Percentiles rank a stretch among this genome's conserved stretches.
Evolutionary conservation across 1,284 basidiomycete species (phyloP).

Genomic region (Fistulinella cinereoalba): DNA sequence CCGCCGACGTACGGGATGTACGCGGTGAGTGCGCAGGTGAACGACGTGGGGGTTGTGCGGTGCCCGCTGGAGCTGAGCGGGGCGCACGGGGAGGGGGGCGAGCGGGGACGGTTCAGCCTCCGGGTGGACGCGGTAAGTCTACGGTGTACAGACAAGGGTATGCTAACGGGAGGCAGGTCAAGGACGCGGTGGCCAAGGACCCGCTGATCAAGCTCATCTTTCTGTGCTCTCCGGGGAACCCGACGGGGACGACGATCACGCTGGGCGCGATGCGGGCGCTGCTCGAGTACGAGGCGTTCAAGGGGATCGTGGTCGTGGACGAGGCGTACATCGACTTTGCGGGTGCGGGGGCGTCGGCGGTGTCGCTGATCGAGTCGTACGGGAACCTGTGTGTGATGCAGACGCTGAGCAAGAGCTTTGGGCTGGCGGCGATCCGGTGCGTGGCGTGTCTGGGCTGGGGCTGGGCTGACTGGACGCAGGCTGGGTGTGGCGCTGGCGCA

Average conservation of each 20-base stretch:
- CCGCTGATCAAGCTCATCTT: conserved; percentile 88
- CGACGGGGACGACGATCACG: conserved; percentile 87
- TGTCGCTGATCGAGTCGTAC: conserved; percentile 73
- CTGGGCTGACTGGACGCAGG: conserved; percentile 29
- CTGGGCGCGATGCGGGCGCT: conserved; percentile 69
- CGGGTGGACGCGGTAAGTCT: conserved; percentile 69
- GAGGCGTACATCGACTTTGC: conserved; percentile 99
- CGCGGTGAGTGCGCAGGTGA: conserved; percentile 90
- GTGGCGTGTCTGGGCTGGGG: conserved; percentile 15
- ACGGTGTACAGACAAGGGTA: no score
- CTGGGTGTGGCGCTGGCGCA: conserved; percentile 90
- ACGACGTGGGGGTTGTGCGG: conserved; percentile 85
- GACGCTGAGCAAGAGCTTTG: conserved; percentile 95
- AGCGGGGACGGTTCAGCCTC: conserved; percentile 75
- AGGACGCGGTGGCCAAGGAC: conserved; percentile 63
- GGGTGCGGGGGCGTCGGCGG: conserved; percentile 61
- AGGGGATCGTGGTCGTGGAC: conserved; percentile 91
- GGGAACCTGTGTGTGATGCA: conserved; percentile 93
- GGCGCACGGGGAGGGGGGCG: conserved; percentile 60
- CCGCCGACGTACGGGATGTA: conserved; percentile 99
- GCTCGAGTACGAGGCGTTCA: conserved; percentile 79
- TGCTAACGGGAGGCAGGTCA: conserved; percentile 51
- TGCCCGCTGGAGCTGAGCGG: conserved; percentile 71
- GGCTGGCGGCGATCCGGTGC: conserved; percentile 91
- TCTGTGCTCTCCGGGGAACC: conserved; percentile 97